Evolutionary conservation across 2,329 filamentous ascomycete species (phyloP).

Genomic region (Talaromyces pinophilus): DNA sequence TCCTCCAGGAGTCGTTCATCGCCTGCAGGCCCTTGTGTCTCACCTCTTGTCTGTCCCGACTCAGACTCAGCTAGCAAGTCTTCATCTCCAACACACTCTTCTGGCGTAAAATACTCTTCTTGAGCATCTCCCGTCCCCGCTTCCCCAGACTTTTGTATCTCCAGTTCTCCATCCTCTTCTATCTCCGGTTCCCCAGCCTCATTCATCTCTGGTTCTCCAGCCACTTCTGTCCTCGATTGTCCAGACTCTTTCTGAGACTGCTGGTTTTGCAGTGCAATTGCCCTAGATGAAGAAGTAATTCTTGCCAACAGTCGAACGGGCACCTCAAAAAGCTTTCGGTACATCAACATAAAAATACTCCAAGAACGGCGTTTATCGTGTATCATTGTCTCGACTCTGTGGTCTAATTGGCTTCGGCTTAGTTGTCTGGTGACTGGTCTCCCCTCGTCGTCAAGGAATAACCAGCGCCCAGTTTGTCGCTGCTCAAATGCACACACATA

Average conservation of each 20-base stretch:
- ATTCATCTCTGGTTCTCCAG: neutral
- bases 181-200: neutral
- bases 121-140: neutral
- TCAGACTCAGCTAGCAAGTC: neutral
- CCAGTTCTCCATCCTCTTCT: neutral
- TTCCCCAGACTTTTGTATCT: neutral
- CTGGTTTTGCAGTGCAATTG: neutral
- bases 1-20: neutral
- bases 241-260: neutral
- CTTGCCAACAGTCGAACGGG: neutral
- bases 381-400: neutral
- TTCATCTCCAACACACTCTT: neutral
- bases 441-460: neutral
- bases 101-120: neutral
- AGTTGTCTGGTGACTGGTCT: neutral
- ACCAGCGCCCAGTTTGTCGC: constrained; percentile 9
- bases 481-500: constrained; percentile 30
- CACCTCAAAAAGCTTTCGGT: constrained; percentile 1
- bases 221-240: neutral
- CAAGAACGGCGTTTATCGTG: neutral
- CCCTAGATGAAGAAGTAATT: neutral
- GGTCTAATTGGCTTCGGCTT: neutral
- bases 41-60: neutral
- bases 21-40: neutral
- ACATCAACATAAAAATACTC: constrained; percentile 7